Conservation (phyloP, 768 basidiomycete species). For the Tylopilus subfusipes region DNA sequence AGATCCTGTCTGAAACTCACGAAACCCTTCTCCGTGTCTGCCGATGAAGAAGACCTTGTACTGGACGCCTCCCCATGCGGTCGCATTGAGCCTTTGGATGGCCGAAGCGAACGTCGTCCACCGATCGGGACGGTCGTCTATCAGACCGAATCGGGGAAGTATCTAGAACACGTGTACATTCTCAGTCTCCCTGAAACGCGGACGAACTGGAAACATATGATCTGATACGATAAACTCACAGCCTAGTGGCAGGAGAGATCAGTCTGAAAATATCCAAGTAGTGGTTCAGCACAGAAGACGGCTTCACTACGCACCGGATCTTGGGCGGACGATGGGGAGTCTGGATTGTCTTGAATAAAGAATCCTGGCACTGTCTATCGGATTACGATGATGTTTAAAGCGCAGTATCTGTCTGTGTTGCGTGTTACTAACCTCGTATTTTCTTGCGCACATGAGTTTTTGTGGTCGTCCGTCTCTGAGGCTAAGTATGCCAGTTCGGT, state of each 20-base stretch:
- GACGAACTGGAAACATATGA: background rate
- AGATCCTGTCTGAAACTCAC: background rate
- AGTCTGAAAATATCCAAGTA: background rate
- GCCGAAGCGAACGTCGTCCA: slow-evolving; percentile 44
- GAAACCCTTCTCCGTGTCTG: slow-evolving; percentile 53
- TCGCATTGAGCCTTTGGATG: slow-evolving; percentile 35
- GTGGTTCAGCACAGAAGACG: background rate
- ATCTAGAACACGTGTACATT: background rate
- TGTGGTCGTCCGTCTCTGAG: no score
- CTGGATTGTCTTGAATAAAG: background rate
- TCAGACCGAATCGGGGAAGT: slow-evolving; percentile 4
- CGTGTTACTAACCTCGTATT: background rate
- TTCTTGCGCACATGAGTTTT: background rate
- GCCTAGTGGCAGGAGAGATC: background rate
- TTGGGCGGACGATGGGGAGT: background rate
- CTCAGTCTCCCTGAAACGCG: background rate
- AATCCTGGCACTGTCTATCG: background rate
- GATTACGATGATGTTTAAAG: background rate
- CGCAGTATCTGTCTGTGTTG: background rate
- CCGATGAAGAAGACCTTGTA: slow-evolving; percentile 58
- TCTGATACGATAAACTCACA: background rate
- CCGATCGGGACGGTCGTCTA: slow-evolving; percentile 33
- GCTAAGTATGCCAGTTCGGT: no score
- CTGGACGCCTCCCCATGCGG: slow-evolving; percentile 1
- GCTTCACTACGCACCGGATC: background rate